phyloP scores from a whole-genome alignment of 2,329 filamentous ascomycete genomes.

The Capronia epimyces region DNA sequence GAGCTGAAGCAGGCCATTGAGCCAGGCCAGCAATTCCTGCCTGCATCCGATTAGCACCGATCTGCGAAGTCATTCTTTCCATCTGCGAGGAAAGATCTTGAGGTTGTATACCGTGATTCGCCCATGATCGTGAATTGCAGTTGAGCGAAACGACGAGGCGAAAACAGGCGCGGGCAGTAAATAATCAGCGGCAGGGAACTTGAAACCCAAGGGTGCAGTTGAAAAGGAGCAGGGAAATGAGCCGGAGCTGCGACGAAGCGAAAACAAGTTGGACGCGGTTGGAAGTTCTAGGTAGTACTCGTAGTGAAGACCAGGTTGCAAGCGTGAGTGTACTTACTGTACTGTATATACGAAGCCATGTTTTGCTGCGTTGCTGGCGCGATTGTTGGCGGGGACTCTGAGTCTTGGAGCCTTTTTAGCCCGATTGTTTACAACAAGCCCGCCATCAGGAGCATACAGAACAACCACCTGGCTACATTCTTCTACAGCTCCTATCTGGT shows the following conservation, averaged over 20 bases:
- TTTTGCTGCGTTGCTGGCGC: constrained; percentile 6
- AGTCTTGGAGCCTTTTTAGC: background rate
- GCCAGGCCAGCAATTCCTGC: constrained; percentile 93
- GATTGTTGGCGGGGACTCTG: background rate
- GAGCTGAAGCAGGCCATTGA: constrained; percentile 95
- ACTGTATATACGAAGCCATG: background rate
- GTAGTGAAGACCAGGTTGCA: background rate
- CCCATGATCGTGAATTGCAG: constrained; percentile 47
- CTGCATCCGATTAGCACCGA: constrained; percentile 45
- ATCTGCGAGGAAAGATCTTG: background rate
- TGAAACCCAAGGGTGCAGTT: background rate
- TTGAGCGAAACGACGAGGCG: background rate
- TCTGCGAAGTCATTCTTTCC: background rate
- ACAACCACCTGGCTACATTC: too few relatives aligned
- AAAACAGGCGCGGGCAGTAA: background rate
- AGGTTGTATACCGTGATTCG: constrained; percentile 53
- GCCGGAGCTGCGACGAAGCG: background rate
- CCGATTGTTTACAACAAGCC: background rate
- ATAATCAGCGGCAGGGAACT: background rate
- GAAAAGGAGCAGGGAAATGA: background rate
- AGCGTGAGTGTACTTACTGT: too few relatives aligned
- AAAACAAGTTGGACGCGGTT: background rate
- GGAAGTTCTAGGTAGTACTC: background rate
- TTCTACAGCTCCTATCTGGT: too few relatives aligned
- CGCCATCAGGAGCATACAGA: too few relatives aligned